Evolutionary conservation across 164 flowering plant genomes (phyloP).

Genomic region (Tetracentron sinense): DNA sequence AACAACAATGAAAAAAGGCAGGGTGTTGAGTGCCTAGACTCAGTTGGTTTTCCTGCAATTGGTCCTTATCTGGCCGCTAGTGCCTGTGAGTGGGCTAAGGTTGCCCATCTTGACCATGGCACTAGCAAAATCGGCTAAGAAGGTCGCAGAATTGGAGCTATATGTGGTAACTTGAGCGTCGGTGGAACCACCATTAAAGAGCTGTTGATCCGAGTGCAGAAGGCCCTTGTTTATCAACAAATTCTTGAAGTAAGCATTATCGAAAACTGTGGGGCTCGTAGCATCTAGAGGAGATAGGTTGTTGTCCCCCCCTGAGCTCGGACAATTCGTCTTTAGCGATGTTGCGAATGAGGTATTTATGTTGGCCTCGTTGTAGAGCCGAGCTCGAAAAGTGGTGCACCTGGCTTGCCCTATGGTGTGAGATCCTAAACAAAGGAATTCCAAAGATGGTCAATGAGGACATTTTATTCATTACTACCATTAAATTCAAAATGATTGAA

Average conservation of each 20-base stretch:
- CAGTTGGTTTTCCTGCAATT: constrained; percentile 20
- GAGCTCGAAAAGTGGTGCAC: constrained; percentile 6
- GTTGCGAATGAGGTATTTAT: constrained; percentile 14
- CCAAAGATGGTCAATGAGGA: no score
- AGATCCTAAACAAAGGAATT: no score
- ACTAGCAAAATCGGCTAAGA: constrained; percentile 9
- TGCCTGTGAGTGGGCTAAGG: constrained; percentile 14
- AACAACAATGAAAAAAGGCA: no score
- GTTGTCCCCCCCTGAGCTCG: constrained; percentile 14
- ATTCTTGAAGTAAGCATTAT: constrained; percentile 6
- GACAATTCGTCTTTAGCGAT: constrained; percentile 4
- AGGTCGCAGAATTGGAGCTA: background rate
- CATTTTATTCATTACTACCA: no score
- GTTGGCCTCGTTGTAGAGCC: constrained; percentile 17
- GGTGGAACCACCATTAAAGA: constrained; percentile 17
- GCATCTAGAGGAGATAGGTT: constrained; percentile 14
- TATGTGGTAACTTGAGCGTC: constrained; percentile 14
- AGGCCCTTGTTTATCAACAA: constrained; percentile 14
- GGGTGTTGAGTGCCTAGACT: no score
- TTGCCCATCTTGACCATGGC: constrained; percentile 28
- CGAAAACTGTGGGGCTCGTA: constrained; percentile 13
- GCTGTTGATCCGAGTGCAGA: constrained; percentile 19
- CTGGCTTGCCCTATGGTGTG: constrained; percentile 20
- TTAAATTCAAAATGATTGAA: no score
- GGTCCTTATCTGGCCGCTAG: constrained; percentile 9